Evolutionary conservation across 139 green algal genomes (phyloP), one percentile per base, ranked within the genome.

Genomic region (Desmodesmus armatus): DNA sequence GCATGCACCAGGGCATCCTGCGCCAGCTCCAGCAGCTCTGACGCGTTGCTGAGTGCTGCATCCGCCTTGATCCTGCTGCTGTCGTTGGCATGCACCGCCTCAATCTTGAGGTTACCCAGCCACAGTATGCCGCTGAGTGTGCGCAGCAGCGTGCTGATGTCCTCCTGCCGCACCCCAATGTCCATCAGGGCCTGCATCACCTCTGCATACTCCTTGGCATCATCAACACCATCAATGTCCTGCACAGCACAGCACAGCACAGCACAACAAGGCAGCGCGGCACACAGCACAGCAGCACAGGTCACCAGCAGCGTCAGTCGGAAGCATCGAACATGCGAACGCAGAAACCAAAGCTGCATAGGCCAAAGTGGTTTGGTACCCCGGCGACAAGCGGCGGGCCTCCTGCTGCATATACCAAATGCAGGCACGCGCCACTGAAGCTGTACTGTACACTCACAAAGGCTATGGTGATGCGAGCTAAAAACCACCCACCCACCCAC

Each of bases 61-160:
- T 88, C 71, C 15, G 71, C 11, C 70, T 53, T 47, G 31, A 87
- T 43, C 35, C 66, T 82, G 69, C 69, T 91, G 71, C 77, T 80
- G 58, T 93, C 90, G 39, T 90, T 88, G 25, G 89, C 87, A n/a
- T 89, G 65, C n/a, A 89, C 69, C 6, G 65, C 51, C 41, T 85
- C 80, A 71, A 98, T 97, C 25, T 88, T 72, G 17, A 98, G 81
- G 86, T 98, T 98, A 74, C 97, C 96, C 47, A 99, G 89, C 87
- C 98, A 97, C 43, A 99, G 86, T 55, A 99, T 92, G 6, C 93
- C 95, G 2, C 93, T 91, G 58, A 99, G 91, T 5, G 94, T 85
- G 23, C 82, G 58, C 71, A 97, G 94, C 37, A 98, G 91, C 6
- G 47, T 60, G 0, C 90, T 47, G 88, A 95, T 92, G 74, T 90